A percentile compares a stretch with the other conserved stretches of the same genome.
These are phyloP conservation scores for Nicotiana sylvestris DNA, from an alignment of 257 asterid genomes.

Conservation along the genomic window DNA sequence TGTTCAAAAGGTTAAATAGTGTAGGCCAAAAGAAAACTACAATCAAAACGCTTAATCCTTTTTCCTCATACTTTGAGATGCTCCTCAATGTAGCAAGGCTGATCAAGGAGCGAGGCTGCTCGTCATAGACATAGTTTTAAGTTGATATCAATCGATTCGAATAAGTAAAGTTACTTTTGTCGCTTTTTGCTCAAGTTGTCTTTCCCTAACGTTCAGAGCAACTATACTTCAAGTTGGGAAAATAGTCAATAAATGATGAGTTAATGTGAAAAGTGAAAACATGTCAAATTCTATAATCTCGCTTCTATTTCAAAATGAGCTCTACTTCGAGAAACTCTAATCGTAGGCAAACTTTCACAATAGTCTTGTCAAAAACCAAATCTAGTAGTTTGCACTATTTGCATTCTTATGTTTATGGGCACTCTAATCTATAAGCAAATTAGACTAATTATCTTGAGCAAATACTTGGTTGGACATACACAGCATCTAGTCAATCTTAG, in stretches of 20 bases:
- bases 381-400: neutral
- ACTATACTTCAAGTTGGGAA: neutral
- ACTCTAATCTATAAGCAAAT: neutral
- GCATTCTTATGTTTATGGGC: neutral
- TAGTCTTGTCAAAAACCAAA: neutral
- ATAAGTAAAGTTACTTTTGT: neutral
- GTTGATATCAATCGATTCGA: neutral
- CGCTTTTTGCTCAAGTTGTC: neutral
- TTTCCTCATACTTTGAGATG: neutral
- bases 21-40: neutral
- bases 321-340: neutral
- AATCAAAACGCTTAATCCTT: neutral
- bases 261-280: neutral
- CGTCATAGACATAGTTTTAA: neutral
- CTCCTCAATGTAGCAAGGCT: neutral
- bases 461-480: neutral
- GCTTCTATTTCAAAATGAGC: neutral
- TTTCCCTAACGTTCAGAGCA: neutral
- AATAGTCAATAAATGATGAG: neutral
- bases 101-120: neutral
- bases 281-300: neutral
- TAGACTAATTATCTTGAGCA: neutral
- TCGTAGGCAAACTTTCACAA: neutral
- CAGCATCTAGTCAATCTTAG: too few species aligned
- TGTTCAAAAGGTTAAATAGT: neutral